Percentiles rank a stretch among this genome's conserved stretches.
Evolutionary conservation across 345 rosid species (phyloP).

Genomic region (Passiflora organensis): DNA sequence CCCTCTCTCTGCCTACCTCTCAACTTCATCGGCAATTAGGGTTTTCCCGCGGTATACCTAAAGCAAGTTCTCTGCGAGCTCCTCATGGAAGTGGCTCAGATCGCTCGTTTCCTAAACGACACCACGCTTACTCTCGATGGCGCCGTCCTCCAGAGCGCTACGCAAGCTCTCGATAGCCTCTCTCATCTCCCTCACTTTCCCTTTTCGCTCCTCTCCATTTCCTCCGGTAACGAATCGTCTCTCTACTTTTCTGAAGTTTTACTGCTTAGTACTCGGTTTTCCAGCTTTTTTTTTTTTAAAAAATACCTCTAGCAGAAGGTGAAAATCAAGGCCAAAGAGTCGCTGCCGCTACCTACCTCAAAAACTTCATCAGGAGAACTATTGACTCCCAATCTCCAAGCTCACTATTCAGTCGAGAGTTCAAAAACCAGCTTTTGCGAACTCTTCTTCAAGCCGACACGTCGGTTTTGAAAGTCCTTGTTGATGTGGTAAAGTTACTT

Average conservation of each 20-base stretch:
- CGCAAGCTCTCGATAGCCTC: slow-evolving; percentile 63
- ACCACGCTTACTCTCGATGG: slow-evolving; percentile 65
- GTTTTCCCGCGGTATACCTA: slow-evolving; percentile 20
- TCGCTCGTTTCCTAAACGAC: slow-evolving; percentile 53
- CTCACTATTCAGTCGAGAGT: slow-evolving; percentile 53
- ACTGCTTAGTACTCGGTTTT: not conserved
- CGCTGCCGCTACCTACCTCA: slow-evolving; percentile 75
- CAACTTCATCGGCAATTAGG: slow-evolving; percentile 12
- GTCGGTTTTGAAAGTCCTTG: slow-evolving; percentile 63
- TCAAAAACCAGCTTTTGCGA: slow-evolving; percentile 65
- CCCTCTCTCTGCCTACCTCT: not conserved
- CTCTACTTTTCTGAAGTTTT: no score
- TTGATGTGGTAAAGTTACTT: slow-evolving; percentile 52
- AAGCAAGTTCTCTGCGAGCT: not conserved
- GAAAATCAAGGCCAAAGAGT: slow-evolving; percentile 52
- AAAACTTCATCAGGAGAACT: slow-evolving; percentile 57
- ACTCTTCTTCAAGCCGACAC: slow-evolving; percentile 56
- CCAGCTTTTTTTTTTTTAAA: not conserved
- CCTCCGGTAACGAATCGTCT: slow-evolving; percentile 48
- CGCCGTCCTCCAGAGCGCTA: slow-evolving; percentile 38
- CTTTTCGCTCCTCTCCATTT: slow-evolving; percentile 61
- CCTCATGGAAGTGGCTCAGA: slow-evolving; percentile 37
- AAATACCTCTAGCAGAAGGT: slow-evolving; percentile 37
- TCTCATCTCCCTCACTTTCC: slow-evolving; percentile 62
- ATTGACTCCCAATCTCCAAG: slow-evolving; percentile 25